A percentile compares a stretch with the other conserved stretches of the same genome.
Conservation (phyloP, 176 grass and related monocot genomes). For the Bromus sterilis region DNA sequence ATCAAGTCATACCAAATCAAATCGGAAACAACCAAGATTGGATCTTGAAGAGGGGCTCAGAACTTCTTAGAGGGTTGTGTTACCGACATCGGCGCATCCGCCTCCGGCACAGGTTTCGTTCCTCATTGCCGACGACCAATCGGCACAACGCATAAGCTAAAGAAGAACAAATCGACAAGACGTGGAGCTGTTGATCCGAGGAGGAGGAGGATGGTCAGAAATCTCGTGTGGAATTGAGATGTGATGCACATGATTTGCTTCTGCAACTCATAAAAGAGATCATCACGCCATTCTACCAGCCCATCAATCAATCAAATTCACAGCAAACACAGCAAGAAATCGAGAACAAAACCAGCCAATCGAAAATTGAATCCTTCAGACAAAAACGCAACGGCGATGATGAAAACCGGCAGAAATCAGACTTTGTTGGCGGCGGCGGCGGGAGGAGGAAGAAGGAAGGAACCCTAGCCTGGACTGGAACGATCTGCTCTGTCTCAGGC, state of each 20-base stretch:
- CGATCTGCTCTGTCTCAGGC: fast-evolving
- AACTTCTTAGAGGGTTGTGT: conserved; percentile 97
- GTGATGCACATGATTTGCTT: conserved; percentile 20
- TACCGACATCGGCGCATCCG: conserved; percentile 49
- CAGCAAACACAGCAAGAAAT: background rate
- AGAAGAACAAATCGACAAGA: no score
- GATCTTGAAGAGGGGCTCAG: conserved; percentile 28
- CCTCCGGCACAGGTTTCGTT: conserved; percentile 49
- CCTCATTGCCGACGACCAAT: conserved; percentile 41
- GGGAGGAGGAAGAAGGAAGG: background rate
- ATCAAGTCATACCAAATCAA: no score
- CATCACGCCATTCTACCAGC: conserved; percentile 27
- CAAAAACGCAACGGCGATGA: no score
- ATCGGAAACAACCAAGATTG: background rate
- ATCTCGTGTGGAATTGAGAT: conserved; percentile 58
- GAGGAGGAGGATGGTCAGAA: conserved; percentile 34
- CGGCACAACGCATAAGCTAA: fast-evolving
- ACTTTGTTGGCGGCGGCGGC: background rate
- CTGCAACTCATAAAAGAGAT: background rate
- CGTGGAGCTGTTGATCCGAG: background rate
- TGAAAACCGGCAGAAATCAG: no score
- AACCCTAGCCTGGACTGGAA: background rate
- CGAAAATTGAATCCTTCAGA: no score
- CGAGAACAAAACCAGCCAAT: no score
- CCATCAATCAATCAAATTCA: background rate